Conservation (phyloP, 139 green algal species). For the Volvox reticuliferus region DNA sequence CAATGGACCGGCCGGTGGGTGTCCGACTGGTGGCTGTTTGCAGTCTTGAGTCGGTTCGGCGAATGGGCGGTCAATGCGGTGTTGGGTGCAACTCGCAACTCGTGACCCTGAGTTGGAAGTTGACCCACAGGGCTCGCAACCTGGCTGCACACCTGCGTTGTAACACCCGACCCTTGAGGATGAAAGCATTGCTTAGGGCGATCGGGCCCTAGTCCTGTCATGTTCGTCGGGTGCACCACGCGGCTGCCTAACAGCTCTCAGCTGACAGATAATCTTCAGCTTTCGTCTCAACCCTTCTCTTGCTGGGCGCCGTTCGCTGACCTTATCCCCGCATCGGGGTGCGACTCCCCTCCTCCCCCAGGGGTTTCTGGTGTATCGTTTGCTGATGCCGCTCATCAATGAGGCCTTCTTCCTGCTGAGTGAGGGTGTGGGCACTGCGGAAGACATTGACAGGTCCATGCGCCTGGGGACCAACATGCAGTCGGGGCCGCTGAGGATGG, state of each 20-base stretch:
- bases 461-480: slow-evolving; percentile 89
- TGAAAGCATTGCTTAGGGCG: too few species aligned
- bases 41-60: neutral
- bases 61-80: too few species aligned
- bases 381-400: slow-evolving; percentile 98
- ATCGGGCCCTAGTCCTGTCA: too few species aligned
- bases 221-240: too few species aligned
- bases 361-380: slow-evolving; percentile 96
- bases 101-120: too few species aligned
- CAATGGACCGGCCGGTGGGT: slow-evolving; percentile 72
- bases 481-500: slow-evolving; percentile 85
- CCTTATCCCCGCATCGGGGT: neutral
- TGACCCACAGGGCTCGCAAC: neutral
- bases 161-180: too few species aligned
- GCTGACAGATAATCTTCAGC: too few species aligned
- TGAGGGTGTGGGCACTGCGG: slow-evolving; percentile 82
- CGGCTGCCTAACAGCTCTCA: too few species aligned
- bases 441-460: slow-evolving; percentile 91
- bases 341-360: slow-evolving; percentile 29
- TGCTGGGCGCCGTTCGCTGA: neutral
- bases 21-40: too few species aligned
- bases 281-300: neutral
- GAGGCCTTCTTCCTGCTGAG: slow-evolving; percentile 89
- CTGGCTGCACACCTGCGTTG: too few species aligned
- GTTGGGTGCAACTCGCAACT: too few species aligned